These are phyloP conservation scores for Eragrostis tef DNA, from an alignment of 202 grass and related monocot species.

Conservation along the genomic window DNA sequence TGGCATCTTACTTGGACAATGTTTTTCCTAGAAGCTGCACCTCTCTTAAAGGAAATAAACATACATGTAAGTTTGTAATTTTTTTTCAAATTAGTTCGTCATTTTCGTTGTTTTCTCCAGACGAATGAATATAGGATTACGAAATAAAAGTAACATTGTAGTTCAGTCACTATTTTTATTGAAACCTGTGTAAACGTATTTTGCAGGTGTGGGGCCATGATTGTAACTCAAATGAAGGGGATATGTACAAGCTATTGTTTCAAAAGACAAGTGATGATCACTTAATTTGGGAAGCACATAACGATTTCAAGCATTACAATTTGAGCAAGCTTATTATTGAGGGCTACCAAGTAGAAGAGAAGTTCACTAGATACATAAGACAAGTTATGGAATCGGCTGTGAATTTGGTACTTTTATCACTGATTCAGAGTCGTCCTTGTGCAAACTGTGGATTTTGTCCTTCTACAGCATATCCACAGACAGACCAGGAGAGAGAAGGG, in stretches of 20 bases:
- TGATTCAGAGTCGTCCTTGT: neutral
- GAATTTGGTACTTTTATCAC: neutral
- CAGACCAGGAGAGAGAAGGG: neutral
- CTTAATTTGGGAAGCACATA: slow-evolving; percentile 1
- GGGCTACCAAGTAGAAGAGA: neutral
- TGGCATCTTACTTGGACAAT: neutral
- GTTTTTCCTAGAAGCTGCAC: slow-evolving; percentile 4
- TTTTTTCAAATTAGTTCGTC: no score
- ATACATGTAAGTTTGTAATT: neutral
- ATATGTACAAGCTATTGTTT: no score
- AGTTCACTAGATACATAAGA: neutral
- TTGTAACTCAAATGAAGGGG: neutral
- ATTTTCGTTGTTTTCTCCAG: no score
- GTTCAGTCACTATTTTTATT: no score
- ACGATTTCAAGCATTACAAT: slow-evolving; percentile 27
- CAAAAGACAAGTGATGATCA: neutral
- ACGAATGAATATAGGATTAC: no score
- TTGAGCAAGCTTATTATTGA: neutral
- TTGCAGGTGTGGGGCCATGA: neutral
- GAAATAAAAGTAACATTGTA: no score
- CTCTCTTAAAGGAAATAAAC: neutral
- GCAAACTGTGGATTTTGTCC: neutral
- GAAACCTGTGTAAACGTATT: no score
- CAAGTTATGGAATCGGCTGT: neutral
- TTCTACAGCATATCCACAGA: slow-evolving; percentile 1